phyloP scores from a whole-genome alignment of 331 rosid species.

The Malus hybrid region DNA sequence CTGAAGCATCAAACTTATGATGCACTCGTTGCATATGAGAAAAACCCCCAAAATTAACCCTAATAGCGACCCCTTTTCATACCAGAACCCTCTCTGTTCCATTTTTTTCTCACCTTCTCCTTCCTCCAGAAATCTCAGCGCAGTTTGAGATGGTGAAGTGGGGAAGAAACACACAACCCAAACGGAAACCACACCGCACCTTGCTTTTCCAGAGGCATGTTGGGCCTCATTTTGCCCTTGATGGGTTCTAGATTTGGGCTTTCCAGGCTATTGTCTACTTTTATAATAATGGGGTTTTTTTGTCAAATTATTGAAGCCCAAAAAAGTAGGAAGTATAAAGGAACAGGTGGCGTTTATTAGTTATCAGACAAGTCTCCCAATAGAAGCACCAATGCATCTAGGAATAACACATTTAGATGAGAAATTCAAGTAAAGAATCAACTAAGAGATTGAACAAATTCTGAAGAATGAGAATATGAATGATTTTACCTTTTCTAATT shows the following conservation, averaged over 20 bases:
- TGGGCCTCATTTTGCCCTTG: not conserved
- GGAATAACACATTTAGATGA: too few species aligned
- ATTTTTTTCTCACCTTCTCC: not conserved
- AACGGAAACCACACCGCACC: constrained; percentile 1
- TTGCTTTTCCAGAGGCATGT: not conserved
- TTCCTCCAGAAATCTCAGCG: not conserved
- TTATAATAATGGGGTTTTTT: not conserved
- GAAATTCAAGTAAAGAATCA: too few species aligned
- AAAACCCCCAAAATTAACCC: constrained; percentile 7
- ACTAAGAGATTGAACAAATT: too few species aligned
- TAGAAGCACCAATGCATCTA: too few species aligned
- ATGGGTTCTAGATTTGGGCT: not conserved
- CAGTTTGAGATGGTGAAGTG: not conserved
- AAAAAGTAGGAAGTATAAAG: not conserved
- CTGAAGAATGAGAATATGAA: too few species aligned
- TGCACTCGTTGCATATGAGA: not conserved
- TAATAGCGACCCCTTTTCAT: not conserved
- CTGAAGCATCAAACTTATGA: constrained; percentile 27
- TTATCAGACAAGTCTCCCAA: too few species aligned
- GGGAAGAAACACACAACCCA: not conserved
- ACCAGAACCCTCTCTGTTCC: constrained; percentile 1
- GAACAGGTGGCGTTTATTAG: too few species aligned
- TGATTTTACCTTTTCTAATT: too few species aligned
- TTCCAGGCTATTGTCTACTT: not conserved
- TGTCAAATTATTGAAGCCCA: not conserved